Evolutionary conservation across 768 basidiomycete species (phyloP), one percentile per base, ranked within the genome.

Genomic region (Hericium erinaceus): DNA sequence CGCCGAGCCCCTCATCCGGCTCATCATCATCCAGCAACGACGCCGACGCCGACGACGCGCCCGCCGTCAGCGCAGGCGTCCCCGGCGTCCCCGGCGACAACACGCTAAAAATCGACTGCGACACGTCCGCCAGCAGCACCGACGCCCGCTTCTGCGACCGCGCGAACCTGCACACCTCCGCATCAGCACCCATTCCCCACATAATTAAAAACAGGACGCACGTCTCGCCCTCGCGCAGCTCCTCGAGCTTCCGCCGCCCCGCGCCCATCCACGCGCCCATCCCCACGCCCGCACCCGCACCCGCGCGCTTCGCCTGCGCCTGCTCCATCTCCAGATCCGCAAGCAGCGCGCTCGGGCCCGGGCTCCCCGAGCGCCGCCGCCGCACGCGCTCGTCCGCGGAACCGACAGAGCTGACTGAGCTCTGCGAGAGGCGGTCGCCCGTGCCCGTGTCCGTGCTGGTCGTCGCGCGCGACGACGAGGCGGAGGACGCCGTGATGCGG

Each of bases 91-190:
- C 58, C 6, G 71, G 70, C 7, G 72, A 67, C 11, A 82, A 66
- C 0, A 77, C 82, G 2, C 78, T 74, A 10, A 75, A 75, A 39
- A 84, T 72, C 41, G 79, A 75, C 59, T 77, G 76, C 5, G 84
- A 83, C 18, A 87, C 79, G 65, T 87, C 87, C 0, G 83, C 79
- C 55, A 89, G 65, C 33, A 89, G 74, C 1, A 79, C 61, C 0
- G 86, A 85, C 0, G 86, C 86, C 20, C 85, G 82, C 69, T 85
- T 87, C 58, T 84, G 84, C 63, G 73, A 76, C 62, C 83, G 86
- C 16, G 81, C 73, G 64, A 88, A 79, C n/a, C 87, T 89, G 59
- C 28, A 24, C 8, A 22, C 2, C 22, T 22, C 18, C 26, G 12
- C 38, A 57, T 60, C 60, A 59, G 56, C 41, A 8, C n/a, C 41